Conservation (phyloP, 352 stramenopile genomes). For the Phytophthora constricta region DNA sequence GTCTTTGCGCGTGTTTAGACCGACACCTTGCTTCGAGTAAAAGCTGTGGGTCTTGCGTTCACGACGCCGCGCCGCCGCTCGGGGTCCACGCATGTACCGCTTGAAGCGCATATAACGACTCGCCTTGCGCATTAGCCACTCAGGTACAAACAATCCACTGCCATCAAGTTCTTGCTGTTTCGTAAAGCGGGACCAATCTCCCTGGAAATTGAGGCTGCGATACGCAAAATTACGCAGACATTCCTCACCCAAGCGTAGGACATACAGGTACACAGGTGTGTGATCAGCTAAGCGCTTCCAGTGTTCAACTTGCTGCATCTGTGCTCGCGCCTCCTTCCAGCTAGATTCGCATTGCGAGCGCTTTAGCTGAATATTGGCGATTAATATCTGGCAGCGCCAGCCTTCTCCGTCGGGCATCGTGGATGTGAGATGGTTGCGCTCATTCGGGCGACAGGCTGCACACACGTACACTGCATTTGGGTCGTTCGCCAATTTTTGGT, state of each 20-base stretch:
- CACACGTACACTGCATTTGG: slow-evolving; percentile 80
- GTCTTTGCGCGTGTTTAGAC: slow-evolving; percentile 64
- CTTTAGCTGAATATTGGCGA: slow-evolving; percentile 78
- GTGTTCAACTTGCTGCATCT: slow-evolving; percentile 57
- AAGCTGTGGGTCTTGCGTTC: slow-evolving; percentile 78
- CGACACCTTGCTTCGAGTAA: slow-evolving; percentile 68
- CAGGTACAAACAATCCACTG: slow-evolving; percentile 43
- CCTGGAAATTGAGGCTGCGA: slow-evolving; percentile 82
- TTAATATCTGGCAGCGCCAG: slow-evolving; percentile 75
- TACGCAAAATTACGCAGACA: slow-evolving; percentile 82
- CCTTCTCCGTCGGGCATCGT: slow-evolving; percentile 35
- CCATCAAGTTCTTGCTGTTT: slow-evolving; percentile 57
- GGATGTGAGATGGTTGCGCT: slow-evolving; percentile 55
- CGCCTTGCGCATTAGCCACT: slow-evolving; percentile 79
- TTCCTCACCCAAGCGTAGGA: slow-evolving; percentile 82
- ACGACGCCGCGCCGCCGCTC: slow-evolving; percentile 57
- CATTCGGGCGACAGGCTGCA: slow-evolving; percentile 63
- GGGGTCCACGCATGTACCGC: slow-evolving; percentile 76
- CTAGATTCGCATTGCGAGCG: slow-evolving; percentile 61
- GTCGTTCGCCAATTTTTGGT: slow-evolving; percentile 72
- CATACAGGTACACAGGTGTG: slow-evolving; percentile 82
- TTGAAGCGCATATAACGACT: slow-evolving; percentile 88
- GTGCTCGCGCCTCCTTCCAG: slow-evolving; percentile 72
- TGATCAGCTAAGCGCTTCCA: slow-evolving; percentile 83
- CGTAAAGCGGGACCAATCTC: slow-evolving; percentile 64